Percentiles rank a stretch among this genome's conserved stretches.
Evolutionary conservation across 768 basidiomycete genomes (phyloP).

Genomic region (Pleurotus ostreatus): DNA sequence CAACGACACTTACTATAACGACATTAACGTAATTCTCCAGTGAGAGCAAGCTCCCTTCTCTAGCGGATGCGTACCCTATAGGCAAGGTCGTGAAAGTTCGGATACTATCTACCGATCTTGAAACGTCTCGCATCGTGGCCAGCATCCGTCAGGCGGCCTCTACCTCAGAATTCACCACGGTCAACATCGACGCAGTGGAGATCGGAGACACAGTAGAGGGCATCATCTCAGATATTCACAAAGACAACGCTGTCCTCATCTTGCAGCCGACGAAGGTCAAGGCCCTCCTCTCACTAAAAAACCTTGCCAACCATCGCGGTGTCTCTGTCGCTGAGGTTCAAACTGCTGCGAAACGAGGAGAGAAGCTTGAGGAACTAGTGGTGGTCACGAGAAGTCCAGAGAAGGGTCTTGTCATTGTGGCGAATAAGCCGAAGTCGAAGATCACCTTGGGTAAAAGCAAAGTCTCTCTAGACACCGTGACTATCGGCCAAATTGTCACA

Average conservation of each 20-base stretch:
- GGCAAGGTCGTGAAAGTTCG: slow-evolving; percentile 87
- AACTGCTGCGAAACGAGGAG: slow-evolving; percentile 58
- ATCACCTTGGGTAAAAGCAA: slow-evolving; percentile 33
- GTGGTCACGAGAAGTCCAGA: slow-evolving; percentile 89
- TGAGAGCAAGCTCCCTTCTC: slow-evolving; percentile 55
- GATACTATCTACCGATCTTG: slow-evolving; percentile 59
- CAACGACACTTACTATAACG: too few species aligned
- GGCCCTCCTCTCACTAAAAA: slow-evolving; percentile 84
- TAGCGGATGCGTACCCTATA: slow-evolving; percentile 62
- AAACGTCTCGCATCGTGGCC: slow-evolving; percentile 66
- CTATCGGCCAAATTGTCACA: slow-evolving; percentile 69
- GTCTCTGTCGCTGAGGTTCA: slow-evolving; percentile 66
- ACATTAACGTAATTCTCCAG: slow-evolving; percentile 30
- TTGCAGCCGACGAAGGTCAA: slow-evolving; percentile 67
- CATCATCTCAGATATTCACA: slow-evolving; percentile 75
- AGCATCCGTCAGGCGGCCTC: slow-evolving; percentile 80
- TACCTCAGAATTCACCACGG: slow-evolving; percentile 39
- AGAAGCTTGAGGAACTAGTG: slow-evolving; percentile 69
- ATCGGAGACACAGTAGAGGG: slow-evolving; percentile 75
- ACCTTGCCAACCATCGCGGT: slow-evolving; percentile 76
- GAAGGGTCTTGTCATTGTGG: slow-evolving; percentile 83
- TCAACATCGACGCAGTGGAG: slow-evolving; percentile 70
- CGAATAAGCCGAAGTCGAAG: slow-evolving; percentile 60
- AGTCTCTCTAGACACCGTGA: slow-evolving; percentile 66
- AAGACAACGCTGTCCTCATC: slow-evolving; percentile 74